A percentile compares a stretch with the other conserved stretches of the same genome.
Conservation (phyloP, 1,139 yeast species). For the Candida pseudocylindracea region DNA sequence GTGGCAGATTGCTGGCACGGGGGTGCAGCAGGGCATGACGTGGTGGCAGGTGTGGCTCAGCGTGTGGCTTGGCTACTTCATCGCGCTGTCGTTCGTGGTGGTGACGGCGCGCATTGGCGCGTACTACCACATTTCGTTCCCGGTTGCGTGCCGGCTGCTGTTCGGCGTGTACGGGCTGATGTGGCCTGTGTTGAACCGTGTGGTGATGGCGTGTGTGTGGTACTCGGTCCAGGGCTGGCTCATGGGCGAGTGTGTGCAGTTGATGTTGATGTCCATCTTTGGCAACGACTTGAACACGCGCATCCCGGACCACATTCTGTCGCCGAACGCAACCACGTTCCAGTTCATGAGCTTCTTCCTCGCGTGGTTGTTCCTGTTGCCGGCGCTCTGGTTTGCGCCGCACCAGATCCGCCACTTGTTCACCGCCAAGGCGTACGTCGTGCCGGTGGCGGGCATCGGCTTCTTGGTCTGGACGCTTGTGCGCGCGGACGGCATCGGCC, state of each 20-base stretch:
- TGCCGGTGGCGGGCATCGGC: constrained; percentile 63
- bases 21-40: constrained; percentile 46
- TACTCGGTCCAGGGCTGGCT: constrained; percentile 66
- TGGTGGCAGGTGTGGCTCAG: constrained; percentile 89
- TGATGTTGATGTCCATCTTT: constrained; percentile 47
- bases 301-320: constrained; percentile 27
- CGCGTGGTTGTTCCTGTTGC: constrained; percentile 58
- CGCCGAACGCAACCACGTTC: constrained; percentile 38
- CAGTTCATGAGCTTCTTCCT: constrained; percentile 53
- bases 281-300: constrained; percentile 28
- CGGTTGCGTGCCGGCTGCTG: constrained; percentile 48
- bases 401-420: constrained; percentile 65
- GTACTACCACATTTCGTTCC: constrained; percentile 56
- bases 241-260: constrained; percentile 63
- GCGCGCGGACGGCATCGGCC: constrained; percentile 56
- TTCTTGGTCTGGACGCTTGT: constrained; percentile 65
- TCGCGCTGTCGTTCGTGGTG: constrained; percentile 40
- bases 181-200: constrained; percentile 67
- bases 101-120: constrained; percentile 52
- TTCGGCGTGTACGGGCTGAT: constrained; percentile 63
- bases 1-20: constrained; percentile 81
- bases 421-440: constrained; percentile 53
- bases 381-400: constrained; percentile 64
- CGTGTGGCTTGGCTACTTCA: constrained; percentile 51
- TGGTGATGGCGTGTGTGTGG: constrained; percentile 72